phyloP scores from a whole-genome alignment of 1,284 basidiomycete species.

The Puccinia hordei region DNA sequence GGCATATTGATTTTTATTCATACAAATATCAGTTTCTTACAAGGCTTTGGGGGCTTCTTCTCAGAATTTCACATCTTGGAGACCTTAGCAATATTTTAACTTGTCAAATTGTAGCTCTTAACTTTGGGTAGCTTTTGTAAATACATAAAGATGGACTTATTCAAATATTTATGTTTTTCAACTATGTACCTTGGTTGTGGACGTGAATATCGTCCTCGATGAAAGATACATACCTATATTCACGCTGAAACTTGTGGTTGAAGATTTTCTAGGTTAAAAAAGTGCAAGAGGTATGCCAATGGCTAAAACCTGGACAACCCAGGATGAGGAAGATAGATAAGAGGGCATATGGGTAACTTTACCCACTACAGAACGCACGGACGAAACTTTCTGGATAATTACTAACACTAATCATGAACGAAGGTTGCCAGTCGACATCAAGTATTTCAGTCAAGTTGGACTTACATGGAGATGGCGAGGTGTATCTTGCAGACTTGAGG shows the following conservation, averaged over 20 bases:
- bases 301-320: not conserved
- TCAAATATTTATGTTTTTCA: too few relatives aligned
- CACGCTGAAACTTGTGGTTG: not conserved
- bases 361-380: not conserved
- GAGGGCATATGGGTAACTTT: not conserved
- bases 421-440: not conserved
- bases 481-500: not conserved
- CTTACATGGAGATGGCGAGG: not conserved
- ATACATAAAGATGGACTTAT: too few relatives aligned
- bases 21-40: not conserved
- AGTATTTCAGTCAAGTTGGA: constrained; percentile 9
- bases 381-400: constrained; percentile 1
- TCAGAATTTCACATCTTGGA: not conserved
- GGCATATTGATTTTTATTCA: not conserved
- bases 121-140: not conserved
- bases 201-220: not conserved
- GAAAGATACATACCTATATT: not conserved
- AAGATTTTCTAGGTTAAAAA: not conserved
- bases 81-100: not conserved
- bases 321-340: not conserved
- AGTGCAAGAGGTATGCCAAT: not conserved
- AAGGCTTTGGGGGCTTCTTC: not conserved
- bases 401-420: not conserved
- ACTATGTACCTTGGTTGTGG: not conserved
- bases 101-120: not conserved